Base-by-base conservation (phyloP, 768 basidiomycete genomes). In the Leccinum broughii region DNA sequence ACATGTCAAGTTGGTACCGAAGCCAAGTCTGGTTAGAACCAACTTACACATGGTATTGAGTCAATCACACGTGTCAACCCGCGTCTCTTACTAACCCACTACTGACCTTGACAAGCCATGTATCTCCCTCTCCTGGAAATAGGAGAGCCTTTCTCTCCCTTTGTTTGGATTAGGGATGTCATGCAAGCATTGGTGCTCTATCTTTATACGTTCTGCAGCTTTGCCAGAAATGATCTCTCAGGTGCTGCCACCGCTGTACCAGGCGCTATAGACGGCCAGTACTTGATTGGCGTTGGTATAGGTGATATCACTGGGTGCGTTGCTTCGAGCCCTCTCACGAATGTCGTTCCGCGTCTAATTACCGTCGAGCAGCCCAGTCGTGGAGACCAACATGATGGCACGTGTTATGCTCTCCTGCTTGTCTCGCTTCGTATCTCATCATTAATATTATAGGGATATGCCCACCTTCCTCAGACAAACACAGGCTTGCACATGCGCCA, bases 311-410 rank as follows among this genome's bases (percentile, higher is more conserved):
- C 89, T 61, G 88, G 90, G 87, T 86, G 75, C 57, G 69, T 57
- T n/a, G 14, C 17, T 44, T 41, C 30, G 30, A 30, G 30, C 32
- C 28, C 8, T 22, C 39, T 30, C 20, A 8, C 22, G 5, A 10
- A 4, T 34, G 8, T n/a, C 5, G 7, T 39, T 48, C 14, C 49
- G 6, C 4, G 17, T 49, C 37, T 56, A 28, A 56, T 28, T 22
- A 8, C 50, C 13, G 30, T 53, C 62, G 26, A 61, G 59, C 48
- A 88, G 86, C 22, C 88, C 89, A 4, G 84, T 90, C 17, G 89
- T 91, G 6, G 89, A 92, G 77, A 92, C 90, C 17, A 90, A 90
- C 63, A 88, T 91, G 86, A 89, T 90, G 88, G 88, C 85, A 70
- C 51, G 74, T 62, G 34, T 28, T 32, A 35, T 26, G 51, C 32